phyloP scores from a whole-genome alignment of 306 rosid species.

The Heteromeles arbutifolia region DNA sequence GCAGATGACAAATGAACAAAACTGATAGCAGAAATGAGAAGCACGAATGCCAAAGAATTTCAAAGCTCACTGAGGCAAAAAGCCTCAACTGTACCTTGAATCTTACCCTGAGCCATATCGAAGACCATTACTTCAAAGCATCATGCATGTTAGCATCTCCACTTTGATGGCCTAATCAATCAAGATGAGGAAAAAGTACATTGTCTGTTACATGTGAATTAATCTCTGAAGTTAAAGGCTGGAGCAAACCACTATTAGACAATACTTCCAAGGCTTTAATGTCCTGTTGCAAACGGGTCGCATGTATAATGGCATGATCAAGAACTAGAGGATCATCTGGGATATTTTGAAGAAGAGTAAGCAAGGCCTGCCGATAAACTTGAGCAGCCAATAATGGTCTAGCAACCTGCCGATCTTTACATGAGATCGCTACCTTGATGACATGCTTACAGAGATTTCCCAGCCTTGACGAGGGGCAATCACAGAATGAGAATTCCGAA shows the following conservation, averaged over 20 bases:
- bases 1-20: neutral
- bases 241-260: slow-evolving; percentile 58
- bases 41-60: neutral
- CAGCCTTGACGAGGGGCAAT: slow-evolving; percentile 69
- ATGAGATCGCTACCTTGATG: slow-evolving; percentile 61
- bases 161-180: slow-evolving; percentile 21
- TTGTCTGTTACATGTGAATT: slow-evolving; percentile 39
- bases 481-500: slow-evolving; percentile 70
- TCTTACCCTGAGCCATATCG: neutral
- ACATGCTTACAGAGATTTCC: slow-evolving; percentile 74
- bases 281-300: slow-evolving; percentile 56
- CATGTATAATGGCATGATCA: slow-evolving; percentile 48
- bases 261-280: slow-evolving; percentile 53
- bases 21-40: neutral
- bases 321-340: slow-evolving; percentile 69
- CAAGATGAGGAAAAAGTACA: slow-evolving; percentile 35
- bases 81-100: neutral
- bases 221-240: slow-evolving; percentile 48
- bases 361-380: slow-evolving; percentile 52
- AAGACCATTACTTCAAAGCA: slow-evolving; percentile 6
- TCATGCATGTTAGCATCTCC: neutral
- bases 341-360: slow-evolving; percentile 54
- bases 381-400: slow-evolving; percentile 58
- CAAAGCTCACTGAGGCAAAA: neutral
- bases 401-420: slow-evolving; percentile 52